Evolutionary conservation across 106 monocot genomes (phyloP).

Genomic region (Acorus gramineus): DNA sequence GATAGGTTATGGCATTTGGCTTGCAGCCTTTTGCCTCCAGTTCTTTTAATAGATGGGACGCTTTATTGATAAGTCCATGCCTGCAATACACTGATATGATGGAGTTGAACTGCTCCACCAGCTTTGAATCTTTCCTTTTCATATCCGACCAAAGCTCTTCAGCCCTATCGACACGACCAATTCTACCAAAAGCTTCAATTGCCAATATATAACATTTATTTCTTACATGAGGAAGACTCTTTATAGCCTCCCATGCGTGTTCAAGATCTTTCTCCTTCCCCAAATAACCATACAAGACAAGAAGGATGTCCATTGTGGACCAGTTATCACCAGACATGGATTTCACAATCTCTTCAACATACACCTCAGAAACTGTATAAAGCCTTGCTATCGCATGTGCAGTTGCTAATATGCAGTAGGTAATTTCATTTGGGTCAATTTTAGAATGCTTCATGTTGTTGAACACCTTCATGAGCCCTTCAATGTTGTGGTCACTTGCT

Average conservation of each 20-base stretch:
- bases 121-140: constrained; percentile 25
- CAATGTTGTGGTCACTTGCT: constrained; percentile 68
- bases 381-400: constrained; percentile 87
- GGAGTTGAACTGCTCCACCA: constrained; percentile 63
- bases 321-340: constrained; percentile 68
- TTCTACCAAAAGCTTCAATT: constrained; percentile 79
- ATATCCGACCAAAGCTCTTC: constrained; percentile 80
- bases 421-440: constrained; percentile 83
- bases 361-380: constrained; percentile 46
- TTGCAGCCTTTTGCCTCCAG: constrained; percentile 58
- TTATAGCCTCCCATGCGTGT: constrained; percentile 57
- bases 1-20: constrained; percentile 94
- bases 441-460: constrained; percentile 56
- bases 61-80: constrained; percentile 54
- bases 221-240: constrained; percentile 61
- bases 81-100: constrained; percentile 78
- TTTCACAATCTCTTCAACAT: constrained; percentile 62
- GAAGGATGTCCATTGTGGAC: constrained; percentile 83
- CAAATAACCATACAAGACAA: constrained; percentile 82
- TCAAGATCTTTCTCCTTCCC: constrained; percentile 58
- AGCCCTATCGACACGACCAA: constrained; percentile 27
- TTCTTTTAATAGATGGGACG: constrained; percentile 57
- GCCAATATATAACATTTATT: constrained; percentile 61
- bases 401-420: constrained; percentile 72
- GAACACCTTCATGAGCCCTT: constrained; percentile 65